Evolutionary conservation across 345 rosid genomes (phyloP).

Genomic region (Aquilaria sinensis): DNA sequence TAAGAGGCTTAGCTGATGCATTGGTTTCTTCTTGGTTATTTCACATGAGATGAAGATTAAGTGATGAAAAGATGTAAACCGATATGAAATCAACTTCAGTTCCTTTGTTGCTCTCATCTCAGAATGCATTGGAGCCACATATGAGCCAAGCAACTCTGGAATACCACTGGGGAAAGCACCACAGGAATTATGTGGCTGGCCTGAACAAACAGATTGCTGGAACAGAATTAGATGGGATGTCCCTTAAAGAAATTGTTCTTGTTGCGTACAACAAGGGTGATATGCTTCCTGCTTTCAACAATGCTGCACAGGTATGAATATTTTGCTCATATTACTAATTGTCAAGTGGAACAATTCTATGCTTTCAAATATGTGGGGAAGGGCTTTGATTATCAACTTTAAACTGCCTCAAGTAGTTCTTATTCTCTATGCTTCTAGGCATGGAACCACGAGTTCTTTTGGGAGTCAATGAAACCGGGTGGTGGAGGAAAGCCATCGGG

Average conservation of each 20-base stretch:
- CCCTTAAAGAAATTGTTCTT: slow-evolving; percentile 54
- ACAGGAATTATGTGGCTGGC: slow-evolving; percentile 75
- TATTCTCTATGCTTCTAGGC: slow-evolving; percentile 36
- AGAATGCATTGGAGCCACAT: slow-evolving; percentile 89
- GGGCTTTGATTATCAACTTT: too few relatives aligned
- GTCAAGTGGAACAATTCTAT: background rate
- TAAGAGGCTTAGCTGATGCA: too few relatives aligned
- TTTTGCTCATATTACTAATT: background rate
- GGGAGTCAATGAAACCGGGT: slow-evolving; percentile 90
- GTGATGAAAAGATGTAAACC: too few relatives aligned
- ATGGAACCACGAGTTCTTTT: slow-evolving; percentile 94
- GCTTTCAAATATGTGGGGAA: background rate
- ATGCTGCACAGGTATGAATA: slow-evolving; percentile 78
- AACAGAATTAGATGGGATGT: slow-evolving; percentile 57
- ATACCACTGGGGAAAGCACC: slow-evolving; percentile 98
- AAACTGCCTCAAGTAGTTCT: background rate
- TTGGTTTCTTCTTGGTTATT: too few relatives aligned
- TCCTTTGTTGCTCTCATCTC: slow-evolving; percentile 5
- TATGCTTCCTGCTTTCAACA: slow-evolving; percentile 81
- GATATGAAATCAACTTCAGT: too few relatives aligned
- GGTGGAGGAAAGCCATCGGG: slow-evolving; percentile 93
- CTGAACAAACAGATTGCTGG: slow-evolving; percentile 75
- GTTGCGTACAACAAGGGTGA: slow-evolving; percentile 66
- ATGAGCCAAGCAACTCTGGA: slow-evolving; percentile 73
- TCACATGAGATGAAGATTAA: too few relatives aligned